These are phyloP conservation scores for Taphrina pruni DNA, from an alignment of 1,139 yeast species.

Conservation along the genomic window DNA sequence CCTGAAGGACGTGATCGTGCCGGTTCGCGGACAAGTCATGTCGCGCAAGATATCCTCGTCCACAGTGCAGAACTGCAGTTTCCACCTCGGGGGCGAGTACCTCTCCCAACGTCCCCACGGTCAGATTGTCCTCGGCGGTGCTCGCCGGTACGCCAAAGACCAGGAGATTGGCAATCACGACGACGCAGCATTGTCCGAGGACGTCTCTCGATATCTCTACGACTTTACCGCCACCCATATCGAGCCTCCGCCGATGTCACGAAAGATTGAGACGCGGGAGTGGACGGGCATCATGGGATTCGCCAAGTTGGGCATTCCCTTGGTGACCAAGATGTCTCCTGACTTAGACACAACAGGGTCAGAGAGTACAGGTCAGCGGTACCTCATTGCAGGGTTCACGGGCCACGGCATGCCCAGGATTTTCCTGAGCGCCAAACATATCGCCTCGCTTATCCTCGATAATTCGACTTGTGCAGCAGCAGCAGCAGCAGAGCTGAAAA, in stretches of 20 bases:
- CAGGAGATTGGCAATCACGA: constrained; percentile 14
- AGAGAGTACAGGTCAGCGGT: not conserved
- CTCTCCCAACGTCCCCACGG: constrained; percentile 21
- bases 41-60: not conserved
- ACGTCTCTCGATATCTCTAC: constrained; percentile 5
- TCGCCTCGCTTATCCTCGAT: not conserved
- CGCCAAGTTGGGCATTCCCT: constrained; percentile 23
- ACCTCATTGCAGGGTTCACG: constrained; percentile 17
- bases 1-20: constrained; percentile 18
- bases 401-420: constrained; percentile 34
- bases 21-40: constrained; percentile 32
- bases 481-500: not conserved
- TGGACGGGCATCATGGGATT: constrained; percentile 33
- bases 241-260: not conserved
- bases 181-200: constrained; percentile 3
- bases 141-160: not conserved
- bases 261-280: not conserved
- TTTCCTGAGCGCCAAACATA: constrained; percentile 18
- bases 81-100: constrained; percentile 22
- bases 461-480: not conserved
- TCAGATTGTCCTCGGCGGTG: constrained; percentile 15
- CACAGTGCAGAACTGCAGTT: constrained; percentile 13
- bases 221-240: not conserved
- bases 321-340: not conserved
- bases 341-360: not conserved